These are phyloP conservation scores for Alternaria angustiovoidea DNA, from an alignment of 2,329 filamentous ascomycete genomes.

Conservation along the genomic window DNA sequence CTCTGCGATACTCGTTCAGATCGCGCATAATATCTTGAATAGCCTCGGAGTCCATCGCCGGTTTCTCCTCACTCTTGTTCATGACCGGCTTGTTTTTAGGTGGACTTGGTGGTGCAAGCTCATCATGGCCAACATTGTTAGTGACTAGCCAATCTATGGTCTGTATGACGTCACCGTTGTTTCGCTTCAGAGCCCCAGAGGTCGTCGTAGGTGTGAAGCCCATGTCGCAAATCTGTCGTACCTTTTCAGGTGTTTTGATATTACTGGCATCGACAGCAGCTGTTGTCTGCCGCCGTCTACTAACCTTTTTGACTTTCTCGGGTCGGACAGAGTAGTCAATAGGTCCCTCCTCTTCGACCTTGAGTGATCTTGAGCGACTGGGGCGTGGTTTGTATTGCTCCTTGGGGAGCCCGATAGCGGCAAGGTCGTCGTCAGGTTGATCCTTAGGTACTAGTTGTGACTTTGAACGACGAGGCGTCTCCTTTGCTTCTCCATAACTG, in stretches of 20 bases:
- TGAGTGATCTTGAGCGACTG: constrained; percentile 48
- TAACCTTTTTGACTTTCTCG: constrained; percentile 34
- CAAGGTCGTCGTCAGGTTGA: constrained; percentile 37
- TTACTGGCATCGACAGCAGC: constrained; percentile 7
- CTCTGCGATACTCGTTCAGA: constrained; percentile 12
- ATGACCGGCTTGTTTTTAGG: constrained; percentile 12
- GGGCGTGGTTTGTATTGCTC: constrained; percentile 49
- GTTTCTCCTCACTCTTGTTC: neutral
- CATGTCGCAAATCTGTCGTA: constrained; percentile 47
- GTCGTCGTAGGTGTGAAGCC: constrained; percentile 46
- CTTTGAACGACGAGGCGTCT: constrained; percentile 10
- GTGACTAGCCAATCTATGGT: constrained; percentile 45
- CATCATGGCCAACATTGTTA: constrained; percentile 37
- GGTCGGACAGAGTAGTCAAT: constrained; percentile 43
- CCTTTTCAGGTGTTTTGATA: constrained; percentile 38
- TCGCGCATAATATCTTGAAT: constrained; percentile 14
- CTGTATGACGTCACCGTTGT: constrained; percentile 40
- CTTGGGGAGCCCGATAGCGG: constrained; percentile 33
- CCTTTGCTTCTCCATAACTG: neutral
- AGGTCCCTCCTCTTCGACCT: constrained; percentile 24
- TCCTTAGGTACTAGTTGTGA: neutral
- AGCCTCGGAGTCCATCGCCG: constrained; percentile 4
- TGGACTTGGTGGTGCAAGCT: constrained; percentile 35
- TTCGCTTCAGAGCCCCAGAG: constrained; percentile 32
- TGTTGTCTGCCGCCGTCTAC: constrained; percentile 37